Percentiles rank a stretch among this genome's conserved stretches.
These are phyloP conservation scores for Dendrocalamus latiflorus DNA, from an alignment of 202 grass and related monocot genomes.

Conservation along the genomic window DNA sequence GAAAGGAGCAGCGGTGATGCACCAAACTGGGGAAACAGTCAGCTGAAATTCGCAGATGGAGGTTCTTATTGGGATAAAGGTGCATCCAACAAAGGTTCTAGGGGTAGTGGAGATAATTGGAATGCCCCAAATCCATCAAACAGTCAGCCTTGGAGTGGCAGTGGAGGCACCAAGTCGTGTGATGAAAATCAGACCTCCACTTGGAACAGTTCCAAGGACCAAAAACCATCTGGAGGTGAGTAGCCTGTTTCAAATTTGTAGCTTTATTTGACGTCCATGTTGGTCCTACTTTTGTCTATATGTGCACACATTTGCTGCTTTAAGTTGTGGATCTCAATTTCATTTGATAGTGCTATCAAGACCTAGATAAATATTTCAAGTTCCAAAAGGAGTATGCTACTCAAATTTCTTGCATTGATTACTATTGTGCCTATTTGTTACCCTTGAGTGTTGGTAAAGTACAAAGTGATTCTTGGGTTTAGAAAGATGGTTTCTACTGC, in stretches of 20 bases:
- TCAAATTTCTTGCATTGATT: constrained; percentile 6
- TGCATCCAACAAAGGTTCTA: constrained; percentile 26
- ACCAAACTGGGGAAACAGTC: constrained; percentile 46
- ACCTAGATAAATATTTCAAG: neutral
- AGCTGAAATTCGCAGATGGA: constrained; percentile 12
- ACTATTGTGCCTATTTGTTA: neutral
- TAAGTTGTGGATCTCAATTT: neutral
- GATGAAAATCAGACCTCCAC: constrained; percentile 34
- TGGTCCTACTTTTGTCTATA: constrained; percentile 5
- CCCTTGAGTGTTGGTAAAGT: neutral
- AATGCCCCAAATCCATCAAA: constrained; percentile 28
- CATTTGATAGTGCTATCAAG: neutral
- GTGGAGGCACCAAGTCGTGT: constrained; percentile 21
- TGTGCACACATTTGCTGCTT: neutral
- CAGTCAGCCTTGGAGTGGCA: neutral
- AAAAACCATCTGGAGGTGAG: constrained; percentile 36
- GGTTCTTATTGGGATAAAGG: constrained; percentile 22
- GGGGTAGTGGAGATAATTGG: constrained; percentile 42
- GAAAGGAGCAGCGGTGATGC: constrained; percentile 27
- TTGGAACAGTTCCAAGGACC: constrained; percentile 37
- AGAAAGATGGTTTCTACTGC: constrained; percentile 23
- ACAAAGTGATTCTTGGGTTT: constrained; percentile 24
- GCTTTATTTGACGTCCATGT: neutral
- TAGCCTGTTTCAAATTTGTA: constrained; percentile 2
- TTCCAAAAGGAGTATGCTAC: neutral